Evolutionary conservation across 2,329 filamentous ascomycete species (phyloP).

Genomic region (Paecilomyces sp.): DNA sequence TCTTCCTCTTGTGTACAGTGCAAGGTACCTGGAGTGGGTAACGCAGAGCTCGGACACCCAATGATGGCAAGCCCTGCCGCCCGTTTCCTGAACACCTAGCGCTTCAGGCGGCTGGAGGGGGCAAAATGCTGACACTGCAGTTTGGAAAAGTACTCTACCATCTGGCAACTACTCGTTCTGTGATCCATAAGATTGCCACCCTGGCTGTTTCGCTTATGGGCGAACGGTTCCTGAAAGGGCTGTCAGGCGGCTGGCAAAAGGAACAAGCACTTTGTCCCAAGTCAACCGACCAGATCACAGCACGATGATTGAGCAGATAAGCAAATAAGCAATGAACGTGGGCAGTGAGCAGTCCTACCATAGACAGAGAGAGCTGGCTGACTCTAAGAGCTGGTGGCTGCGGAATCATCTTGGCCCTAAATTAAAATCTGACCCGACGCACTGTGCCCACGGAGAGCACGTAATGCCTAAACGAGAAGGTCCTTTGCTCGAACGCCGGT

Average conservation of each 20-base stretch:
- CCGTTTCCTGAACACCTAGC: neutral
- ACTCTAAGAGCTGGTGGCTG: neutral
- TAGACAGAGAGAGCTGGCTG: no score
- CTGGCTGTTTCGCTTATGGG: neutral
- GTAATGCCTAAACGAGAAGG: neutral
- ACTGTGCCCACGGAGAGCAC: neutral
- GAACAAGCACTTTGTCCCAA: neutral
- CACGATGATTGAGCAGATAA: no score
- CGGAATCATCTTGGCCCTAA: neutral
- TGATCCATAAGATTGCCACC: neutral
- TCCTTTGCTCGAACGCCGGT: neutral
- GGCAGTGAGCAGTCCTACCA: no score
- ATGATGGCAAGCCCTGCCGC: neutral
- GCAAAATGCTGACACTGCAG: neutral
- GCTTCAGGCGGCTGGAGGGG: neutral
- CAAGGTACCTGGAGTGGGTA: neutral
- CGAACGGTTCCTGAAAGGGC: neutral
- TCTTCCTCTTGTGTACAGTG: neutral
- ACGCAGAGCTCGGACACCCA: neutral
- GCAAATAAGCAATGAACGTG: no score
- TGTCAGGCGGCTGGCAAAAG: neutral
- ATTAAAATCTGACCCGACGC: neutral
- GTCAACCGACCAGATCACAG: no score
- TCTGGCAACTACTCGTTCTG: no score
- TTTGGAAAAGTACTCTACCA: no score